A percentile compares a stretch with the other conserved stretches of the same genome.
Evolutionary conservation across 331 rosid genomes (phyloP).

Genomic region (Malus hybrid): DNA sequence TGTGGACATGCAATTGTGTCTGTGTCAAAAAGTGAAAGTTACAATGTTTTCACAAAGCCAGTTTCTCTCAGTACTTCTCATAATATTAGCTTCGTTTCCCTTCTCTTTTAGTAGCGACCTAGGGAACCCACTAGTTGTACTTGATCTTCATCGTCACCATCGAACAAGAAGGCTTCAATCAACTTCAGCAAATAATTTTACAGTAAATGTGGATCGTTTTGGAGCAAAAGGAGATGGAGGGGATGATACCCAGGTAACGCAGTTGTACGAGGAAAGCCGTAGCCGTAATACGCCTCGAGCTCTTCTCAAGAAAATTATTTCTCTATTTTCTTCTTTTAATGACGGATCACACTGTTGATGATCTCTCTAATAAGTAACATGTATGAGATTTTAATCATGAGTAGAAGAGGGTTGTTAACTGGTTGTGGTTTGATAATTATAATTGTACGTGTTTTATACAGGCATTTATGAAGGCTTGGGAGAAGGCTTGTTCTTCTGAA

Average conservation of each 20-base stretch:
- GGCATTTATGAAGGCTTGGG: slow-evolving; percentile 83
- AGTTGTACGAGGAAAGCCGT: neutral
- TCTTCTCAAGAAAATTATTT: neutral
- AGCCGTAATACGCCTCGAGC: neutral
- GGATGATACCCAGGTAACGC: slow-evolving; percentile 49
- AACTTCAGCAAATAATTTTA: neutral
- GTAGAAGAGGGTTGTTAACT: neutral
- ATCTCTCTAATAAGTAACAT: too few species aligned
- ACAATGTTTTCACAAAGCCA: slow-evolving; percentile 26
- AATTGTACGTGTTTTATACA: slow-evolving; percentile 3
- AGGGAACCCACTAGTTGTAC: slow-evolving; percentile 13
- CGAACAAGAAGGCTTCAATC: neutral
- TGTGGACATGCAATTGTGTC: neutral
- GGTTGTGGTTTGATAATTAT: neutral
- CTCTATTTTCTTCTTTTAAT: too few species aligned
- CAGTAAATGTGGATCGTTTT: slow-evolving; percentile 39
- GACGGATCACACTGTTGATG: too few species aligned
- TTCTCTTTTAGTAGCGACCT: slow-evolving; percentile 30
- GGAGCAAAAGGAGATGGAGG: slow-evolving; percentile 57
- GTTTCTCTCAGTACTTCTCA: slow-evolving; percentile 17
- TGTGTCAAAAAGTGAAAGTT: neutral
- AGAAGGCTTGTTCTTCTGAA: slow-evolving; percentile 51
- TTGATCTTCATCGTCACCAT: neutral
- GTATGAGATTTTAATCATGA: neutral
- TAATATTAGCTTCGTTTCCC: slow-evolving; percentile 24